These are phyloP conservation scores for Antitrichia curtipendula DNA, from an alignment of 225 moss, liverwort and hornwort genomes.

Conservation along the genomic window DNA sequence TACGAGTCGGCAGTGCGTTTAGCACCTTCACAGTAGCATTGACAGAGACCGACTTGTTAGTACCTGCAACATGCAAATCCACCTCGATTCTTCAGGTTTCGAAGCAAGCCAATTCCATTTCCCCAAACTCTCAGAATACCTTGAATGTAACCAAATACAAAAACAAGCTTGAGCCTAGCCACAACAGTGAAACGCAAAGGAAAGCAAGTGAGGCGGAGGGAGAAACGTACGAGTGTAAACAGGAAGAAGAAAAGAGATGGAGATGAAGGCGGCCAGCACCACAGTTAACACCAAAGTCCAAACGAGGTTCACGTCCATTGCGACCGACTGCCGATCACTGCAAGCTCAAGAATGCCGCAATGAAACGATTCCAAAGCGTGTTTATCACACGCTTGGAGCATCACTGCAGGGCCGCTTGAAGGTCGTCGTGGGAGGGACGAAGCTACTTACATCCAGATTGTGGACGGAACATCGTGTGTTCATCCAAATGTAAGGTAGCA, in stretches of 20 bases:
- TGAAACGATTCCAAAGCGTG: neutral
- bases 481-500: neutral
- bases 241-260: slow-evolving; percentile 29
- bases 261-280: slow-evolving; percentile 19
- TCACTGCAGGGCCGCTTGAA: neutral
- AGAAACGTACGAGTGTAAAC: slow-evolving; percentile 10
- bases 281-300: slow-evolving; percentile 19
- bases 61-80: slow-evolving; percentile 4
- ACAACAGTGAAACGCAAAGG: neutral
- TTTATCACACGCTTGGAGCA: neutral
- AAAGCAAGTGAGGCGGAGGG: neutral
- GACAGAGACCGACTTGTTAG: slow-evolving; percentile 27
- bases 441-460: neutral
- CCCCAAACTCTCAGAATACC: neutral
- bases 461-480: neutral
- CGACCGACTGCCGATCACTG: neutral
- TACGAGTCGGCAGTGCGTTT: slow-evolving; percentile 42
- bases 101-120: neutral
- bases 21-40: slow-evolving; percentile 54
- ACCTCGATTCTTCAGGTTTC: neutral
- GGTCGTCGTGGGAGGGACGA: too few species aligned
- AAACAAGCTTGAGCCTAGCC: neutral
- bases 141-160: neutral
- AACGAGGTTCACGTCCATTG: slow-evolving; percentile 4
- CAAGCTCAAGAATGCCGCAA: neutral